Conservation (phyloP, 78 protist species). For the Planoprotostelium fungivorum region DNA sequence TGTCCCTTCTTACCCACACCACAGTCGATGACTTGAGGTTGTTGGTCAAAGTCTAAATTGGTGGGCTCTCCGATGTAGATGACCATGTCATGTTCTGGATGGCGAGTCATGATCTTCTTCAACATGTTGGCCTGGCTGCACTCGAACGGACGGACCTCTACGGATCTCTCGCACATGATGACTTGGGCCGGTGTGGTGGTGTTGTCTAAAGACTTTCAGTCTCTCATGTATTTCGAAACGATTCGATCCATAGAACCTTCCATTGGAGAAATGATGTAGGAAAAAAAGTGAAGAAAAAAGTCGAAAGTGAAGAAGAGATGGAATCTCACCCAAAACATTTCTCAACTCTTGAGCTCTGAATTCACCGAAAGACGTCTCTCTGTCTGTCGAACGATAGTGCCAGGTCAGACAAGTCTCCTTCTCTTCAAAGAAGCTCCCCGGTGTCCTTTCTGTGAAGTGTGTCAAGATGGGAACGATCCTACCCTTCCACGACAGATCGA, state of each 20-base stretch:
- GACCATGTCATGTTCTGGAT: not conserved
- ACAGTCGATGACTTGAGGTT: not conserved
- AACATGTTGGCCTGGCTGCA: not conserved
- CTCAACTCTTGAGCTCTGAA: not conserved
- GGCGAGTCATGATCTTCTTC: not conserved
- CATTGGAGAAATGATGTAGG: too few species aligned
- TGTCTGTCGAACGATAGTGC: constrained; percentile 38
- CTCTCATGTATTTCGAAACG: too few species aligned
- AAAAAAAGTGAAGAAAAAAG: too few species aligned
- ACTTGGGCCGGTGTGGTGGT: constrained; percentile 1
- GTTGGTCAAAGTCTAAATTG: not conserved
- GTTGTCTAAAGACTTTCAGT: too few species aligned
- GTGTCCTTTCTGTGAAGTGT: constrained; percentile 53
- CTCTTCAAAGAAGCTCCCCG: constrained; percentile 47
- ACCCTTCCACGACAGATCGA: constrained; percentile 33
- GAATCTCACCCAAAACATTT: not conserved
- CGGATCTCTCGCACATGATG: not conserved
- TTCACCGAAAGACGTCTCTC: not conserved
- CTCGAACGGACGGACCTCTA: not conserved
- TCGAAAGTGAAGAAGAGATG: too few species aligned
- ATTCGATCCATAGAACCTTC: too few species aligned
- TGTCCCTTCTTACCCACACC: not conserved
- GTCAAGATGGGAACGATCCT: constrained; percentile 47
- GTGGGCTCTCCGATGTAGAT: not conserved
- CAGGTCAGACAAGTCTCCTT: constrained; percentile 60